A percentile compares a stretch with the other conserved stretches of the same genome.
Conservation (phyloP, 129 eudicot species). For the Arctium minus region DNA sequence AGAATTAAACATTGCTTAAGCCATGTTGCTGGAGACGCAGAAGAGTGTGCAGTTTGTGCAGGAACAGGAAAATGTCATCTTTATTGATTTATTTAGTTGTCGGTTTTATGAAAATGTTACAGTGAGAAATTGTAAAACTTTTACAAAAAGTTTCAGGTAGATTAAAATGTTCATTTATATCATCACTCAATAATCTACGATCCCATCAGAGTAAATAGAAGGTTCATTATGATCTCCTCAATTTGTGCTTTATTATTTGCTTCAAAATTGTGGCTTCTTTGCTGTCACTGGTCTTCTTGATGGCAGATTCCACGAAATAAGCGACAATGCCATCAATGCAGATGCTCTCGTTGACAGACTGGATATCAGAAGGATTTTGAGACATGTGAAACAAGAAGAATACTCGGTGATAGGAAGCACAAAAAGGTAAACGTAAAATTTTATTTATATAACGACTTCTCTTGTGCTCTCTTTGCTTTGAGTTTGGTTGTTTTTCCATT, state of each 20-base stretch:
- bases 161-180: neutral
- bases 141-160: neutral
- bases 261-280: neutral
- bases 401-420: neutral
- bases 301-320: neutral
- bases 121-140: neutral
- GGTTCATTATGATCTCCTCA: neutral
- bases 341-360: neutral
- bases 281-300: neutral
- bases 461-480: neutral
- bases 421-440: neutral
- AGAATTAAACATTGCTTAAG: conserved; percentile 79
- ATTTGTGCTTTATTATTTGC: neutral
- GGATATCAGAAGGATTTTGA: neutral
- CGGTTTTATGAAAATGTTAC: neutral
- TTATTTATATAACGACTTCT: neutral
- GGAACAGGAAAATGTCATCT: conserved; percentile 89
- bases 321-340: neutral
- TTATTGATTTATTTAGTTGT: conserved; percentile 20
- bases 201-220: neutral
- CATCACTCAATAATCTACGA: neutral
- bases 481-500: neutral
- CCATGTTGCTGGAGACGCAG: conserved; percentile 83
- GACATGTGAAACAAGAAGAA: neutral
- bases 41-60: conserved; percentile 81